Evolutionary conservation across 306 rosid species (phyloP).

Genomic region (Fagus crenata): DNA sequence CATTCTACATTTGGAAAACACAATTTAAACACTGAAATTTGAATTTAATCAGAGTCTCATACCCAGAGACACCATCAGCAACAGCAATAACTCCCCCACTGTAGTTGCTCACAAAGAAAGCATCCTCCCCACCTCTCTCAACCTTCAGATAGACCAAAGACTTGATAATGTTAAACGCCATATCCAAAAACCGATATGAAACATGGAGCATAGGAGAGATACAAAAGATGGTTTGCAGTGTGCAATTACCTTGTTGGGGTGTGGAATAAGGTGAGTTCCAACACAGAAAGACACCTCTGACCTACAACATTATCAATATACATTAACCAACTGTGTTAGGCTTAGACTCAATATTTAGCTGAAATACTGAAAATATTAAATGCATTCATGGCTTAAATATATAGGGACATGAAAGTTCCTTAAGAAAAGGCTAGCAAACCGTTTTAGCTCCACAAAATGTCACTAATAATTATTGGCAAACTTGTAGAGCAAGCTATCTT

Average conservation of each 20-base stretch:
- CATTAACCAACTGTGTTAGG: constrained; percentile 11
- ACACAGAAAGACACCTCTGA: constrained; percentile 66
- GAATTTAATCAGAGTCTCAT: constrained; percentile 30
- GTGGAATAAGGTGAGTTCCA: constrained; percentile 84
- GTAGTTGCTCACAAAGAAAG: constrained; percentile 69
- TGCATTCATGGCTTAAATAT: neutral
- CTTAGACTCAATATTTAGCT: neutral
- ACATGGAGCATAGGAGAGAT: neutral
- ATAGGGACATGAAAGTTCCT: neutral
- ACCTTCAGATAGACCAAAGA: constrained; percentile 50
- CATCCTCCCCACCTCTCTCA: constrained; percentile 94
- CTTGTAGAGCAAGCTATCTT: neutral
- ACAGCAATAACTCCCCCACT: constrained; percentile 81
- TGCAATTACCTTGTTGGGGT: constrained; percentile 75
- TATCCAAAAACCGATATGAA: neutral
- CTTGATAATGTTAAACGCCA: constrained; percentile 5
- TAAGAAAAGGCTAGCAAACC: too few species aligned
- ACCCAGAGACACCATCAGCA: constrained; percentile 99
- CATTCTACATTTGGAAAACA: neutral
- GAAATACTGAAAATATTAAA: neutral
- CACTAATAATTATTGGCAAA: too few species aligned
- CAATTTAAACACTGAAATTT: neutral
- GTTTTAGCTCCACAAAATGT: too few species aligned
- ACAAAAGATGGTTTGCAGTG: constrained; percentile 1
- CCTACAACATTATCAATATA: constrained; percentile 41